Percentiles rank a stretch among this genome's conserved stretches.
These are phyloP conservation scores for Mantamonas sphyraenae DNA, from an alignment of 78 protist species.

Conservation along the genomic window DNA sequence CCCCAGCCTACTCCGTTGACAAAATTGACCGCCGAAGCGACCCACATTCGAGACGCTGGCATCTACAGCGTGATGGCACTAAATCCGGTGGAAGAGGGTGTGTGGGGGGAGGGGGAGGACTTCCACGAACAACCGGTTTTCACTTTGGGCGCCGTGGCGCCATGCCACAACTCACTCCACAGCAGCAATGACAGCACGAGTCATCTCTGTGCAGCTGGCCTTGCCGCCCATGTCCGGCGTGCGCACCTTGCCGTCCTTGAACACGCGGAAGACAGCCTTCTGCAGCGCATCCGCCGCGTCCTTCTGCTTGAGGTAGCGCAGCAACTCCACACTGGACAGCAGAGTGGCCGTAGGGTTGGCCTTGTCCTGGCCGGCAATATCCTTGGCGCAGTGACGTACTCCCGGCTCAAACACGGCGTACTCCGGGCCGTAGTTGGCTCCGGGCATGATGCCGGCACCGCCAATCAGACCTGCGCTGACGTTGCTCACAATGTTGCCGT, in stretches of 20 bases:
- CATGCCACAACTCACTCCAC: too few relatives aligned
- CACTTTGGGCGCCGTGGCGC: too few relatives aligned
- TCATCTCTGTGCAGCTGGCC: neutral
- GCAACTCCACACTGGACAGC: slow-evolving; percentile 64
- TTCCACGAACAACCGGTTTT: too few relatives aligned
- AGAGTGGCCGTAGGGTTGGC: slow-evolving; percentile 80
- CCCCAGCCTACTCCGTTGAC: too few relatives aligned
- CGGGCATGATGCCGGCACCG: slow-evolving; percentile 75
- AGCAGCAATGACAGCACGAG: neutral
- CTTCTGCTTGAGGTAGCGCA: slow-evolving; percentile 6
- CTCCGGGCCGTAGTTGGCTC: slow-evolving; percentile 66
- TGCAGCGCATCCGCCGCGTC: neutral
- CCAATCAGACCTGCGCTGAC: slow-evolving; percentile 74
- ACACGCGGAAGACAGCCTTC: neutral
- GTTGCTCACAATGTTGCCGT: slow-evolving; percentile 78
- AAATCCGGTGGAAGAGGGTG: too few relatives aligned
- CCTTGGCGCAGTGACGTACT: slow-evolving; percentile 42
- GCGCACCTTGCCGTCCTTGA: neutral
- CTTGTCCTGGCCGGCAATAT: slow-evolving; percentile 58
- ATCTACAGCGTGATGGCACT: too few relatives aligned
- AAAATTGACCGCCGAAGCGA: too few relatives aligned
- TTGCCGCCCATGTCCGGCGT: neutral
- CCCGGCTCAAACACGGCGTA: slow-evolving; percentile 67
- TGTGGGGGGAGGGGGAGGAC: too few relatives aligned
- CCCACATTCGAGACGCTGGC: too few relatives aligned